These are phyloP conservation scores for Fraxinus quadrangulata DNA, from an alignment of 257 asterid species.

Conservation along the genomic window DNA sequence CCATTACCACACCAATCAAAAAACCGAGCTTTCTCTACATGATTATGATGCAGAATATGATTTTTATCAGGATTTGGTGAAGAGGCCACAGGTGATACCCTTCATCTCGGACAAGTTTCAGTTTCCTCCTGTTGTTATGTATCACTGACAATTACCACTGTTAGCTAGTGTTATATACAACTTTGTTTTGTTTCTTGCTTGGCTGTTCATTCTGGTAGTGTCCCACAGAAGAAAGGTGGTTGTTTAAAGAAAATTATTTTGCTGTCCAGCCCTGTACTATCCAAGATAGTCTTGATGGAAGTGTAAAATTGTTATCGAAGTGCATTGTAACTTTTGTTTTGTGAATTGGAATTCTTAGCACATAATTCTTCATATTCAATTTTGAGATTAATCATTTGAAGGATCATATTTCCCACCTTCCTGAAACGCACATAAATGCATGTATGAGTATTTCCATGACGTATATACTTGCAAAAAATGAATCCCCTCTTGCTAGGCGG, in stretches of 20 bases:
- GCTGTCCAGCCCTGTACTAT: background rate
- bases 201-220: slow-evolving; percentile 13
- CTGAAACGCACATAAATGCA: background rate
- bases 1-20: slow-evolving; percentile 91
- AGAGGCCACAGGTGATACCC: slow-evolving; percentile 60
- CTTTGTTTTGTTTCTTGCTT: slow-evolving; percentile 12
- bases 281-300: slow-evolving; percentile 23
- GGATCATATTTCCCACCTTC: background rate
- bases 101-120: slow-evolving; percentile 68
- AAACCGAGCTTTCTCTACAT: slow-evolving; percentile 74
- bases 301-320: slow-evolving; percentile 30
- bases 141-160: slow-evolving; percentile 45
- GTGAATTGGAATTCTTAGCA: background rate
- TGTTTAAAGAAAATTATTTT: background rate
- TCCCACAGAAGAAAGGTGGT: background rate
- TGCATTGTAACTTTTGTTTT: background rate
- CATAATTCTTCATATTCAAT: background rate
- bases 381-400: background rate
- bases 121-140: slow-evolving; percentile 64
- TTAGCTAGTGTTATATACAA: slow-evolving; percentile 12
- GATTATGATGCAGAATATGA: slow-evolving; percentile 96
- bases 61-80: slow-evolving; percentile 63
- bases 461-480: background rate
- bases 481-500: background rate
- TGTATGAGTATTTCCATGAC: background rate